Percentiles rank a stretch among this genome's conserved stretches.
phyloP scores from a whole-genome alignment of 768 basidiomycete genomes.

The Leccinum fibrillosum region DNA sequence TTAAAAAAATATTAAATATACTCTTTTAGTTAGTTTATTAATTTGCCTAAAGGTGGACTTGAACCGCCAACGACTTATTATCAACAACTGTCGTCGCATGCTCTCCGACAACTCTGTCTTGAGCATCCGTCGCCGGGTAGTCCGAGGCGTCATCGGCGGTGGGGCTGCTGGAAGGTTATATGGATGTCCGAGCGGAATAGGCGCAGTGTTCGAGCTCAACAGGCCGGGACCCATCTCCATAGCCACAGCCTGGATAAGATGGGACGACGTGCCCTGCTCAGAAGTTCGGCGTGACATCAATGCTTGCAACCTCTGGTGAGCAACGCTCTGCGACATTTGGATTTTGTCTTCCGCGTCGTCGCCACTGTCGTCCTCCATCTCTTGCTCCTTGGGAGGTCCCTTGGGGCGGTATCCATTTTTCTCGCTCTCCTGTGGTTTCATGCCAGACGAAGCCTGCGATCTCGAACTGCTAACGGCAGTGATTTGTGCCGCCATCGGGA shows the following conservation, averaged over 20 bases:
- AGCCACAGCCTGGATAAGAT: constrained; percentile 17
- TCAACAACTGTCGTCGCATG: constrained; percentile 70
- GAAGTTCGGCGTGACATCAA: constrained; percentile 47
- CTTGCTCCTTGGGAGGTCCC: constrained; percentile 60
- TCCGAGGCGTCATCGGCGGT: constrained; percentile 77
- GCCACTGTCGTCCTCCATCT: constrained; percentile 65
- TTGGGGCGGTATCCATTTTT: constrained; percentile 55
- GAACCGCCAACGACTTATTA: too few relatives aligned
- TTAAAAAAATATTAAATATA: too few relatives aligned
- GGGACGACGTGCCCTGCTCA: constrained; percentile 24
- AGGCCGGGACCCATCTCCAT: constrained; percentile 18
- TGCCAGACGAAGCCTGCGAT: constrained; percentile 19
- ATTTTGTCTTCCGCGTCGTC: constrained; percentile 49
- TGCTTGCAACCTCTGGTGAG: constrained; percentile 62
- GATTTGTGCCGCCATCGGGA: constrained; percentile 54
- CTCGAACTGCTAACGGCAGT: constrained; percentile 35
- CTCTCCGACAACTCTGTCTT: constrained; percentile 83
- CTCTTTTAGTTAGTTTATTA: too few relatives aligned
- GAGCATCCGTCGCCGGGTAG: constrained; percentile 82
- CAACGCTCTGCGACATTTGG: constrained; percentile 63
- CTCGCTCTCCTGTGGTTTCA: constrained; percentile 26
- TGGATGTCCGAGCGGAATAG: constrained; percentile 60
- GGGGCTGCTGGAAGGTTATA: constrained; percentile 69
- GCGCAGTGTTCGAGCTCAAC: constrained; percentile 37
- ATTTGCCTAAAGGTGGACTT: too few relatives aligned